A percentile compares a stretch with the other conserved stretches of the same genome.
These are phyloP conservation scores for Pseudozyma pruni DNA, from an alignment of 1,284 basidiomycete species.

Conservation along the genomic window DNA sequence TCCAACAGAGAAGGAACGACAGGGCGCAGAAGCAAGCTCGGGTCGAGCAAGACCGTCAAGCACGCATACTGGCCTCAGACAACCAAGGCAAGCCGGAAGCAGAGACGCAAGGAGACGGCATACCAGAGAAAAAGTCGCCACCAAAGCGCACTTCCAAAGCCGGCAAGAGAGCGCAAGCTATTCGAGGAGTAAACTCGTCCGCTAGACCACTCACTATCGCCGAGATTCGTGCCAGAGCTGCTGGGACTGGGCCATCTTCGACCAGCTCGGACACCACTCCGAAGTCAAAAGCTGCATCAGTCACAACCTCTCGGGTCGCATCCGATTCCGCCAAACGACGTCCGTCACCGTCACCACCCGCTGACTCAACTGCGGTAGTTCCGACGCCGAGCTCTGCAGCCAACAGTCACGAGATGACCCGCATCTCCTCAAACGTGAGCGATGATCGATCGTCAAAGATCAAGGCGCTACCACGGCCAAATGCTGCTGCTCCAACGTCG, in stretches of 20 bases:
- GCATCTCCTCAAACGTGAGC: background rate
- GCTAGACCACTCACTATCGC: slow-evolving; percentile 37
- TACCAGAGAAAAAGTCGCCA: slow-evolving; percentile 12
- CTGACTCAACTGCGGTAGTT: no score
- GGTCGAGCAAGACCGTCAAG: slow-evolving; percentile 2
- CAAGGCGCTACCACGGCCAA: background rate
- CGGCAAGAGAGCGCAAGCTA: slow-evolving; percentile 34
- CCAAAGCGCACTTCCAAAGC: slow-evolving; percentile 30
- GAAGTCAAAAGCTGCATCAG: background rate
- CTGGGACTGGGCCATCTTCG: slow-evolving; percentile 5
- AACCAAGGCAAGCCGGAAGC: slow-evolving; percentile 1
- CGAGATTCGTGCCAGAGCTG: slow-evolving; percentile 28
- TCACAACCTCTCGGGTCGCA: background rate
- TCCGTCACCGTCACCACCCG: no score
- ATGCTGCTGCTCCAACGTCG: slow-evolving; percentile 4
- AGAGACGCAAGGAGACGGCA: background rate
- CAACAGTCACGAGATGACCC: background rate
- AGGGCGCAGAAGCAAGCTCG: slow-evolving; percentile 1
- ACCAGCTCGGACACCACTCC: background rate
- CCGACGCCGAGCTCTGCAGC: no score
- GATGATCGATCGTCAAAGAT: background rate
- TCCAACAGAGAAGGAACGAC: slow-evolving; percentile 8
- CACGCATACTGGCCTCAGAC: background rate
- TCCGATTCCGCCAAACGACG: no score
- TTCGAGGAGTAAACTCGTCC: slow-evolving; percentile 21